Evolutionary conservation across 208 protist species (phyloP).

Genomic region (Tritrichomonas musculus): DNA sequence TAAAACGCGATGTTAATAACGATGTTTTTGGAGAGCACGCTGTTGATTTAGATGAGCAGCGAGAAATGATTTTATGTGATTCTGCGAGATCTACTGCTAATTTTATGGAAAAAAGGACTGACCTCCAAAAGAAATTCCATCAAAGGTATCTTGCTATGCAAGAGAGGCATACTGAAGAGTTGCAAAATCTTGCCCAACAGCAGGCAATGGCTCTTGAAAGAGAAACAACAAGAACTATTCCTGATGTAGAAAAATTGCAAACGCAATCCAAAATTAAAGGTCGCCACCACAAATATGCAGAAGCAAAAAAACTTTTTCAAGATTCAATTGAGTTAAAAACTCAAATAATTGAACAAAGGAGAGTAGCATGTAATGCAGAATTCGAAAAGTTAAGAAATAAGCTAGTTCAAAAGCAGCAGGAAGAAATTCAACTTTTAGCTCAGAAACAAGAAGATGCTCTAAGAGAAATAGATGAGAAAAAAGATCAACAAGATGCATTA

Average conservation of each 20-base stretch:
- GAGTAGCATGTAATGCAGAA: neutral
- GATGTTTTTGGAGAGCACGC: neutral
- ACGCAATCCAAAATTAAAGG: neutral
- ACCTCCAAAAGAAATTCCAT: neutral
- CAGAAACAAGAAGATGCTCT: too few species aligned
- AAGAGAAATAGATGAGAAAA: too few species aligned
- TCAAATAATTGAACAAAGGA: neutral
- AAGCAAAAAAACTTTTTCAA: neutral
- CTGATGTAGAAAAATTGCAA: neutral
- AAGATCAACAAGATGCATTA: too few species aligned
- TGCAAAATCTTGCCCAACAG: neutral
- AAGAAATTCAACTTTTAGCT: too few species aligned
- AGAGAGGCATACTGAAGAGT: neutral
- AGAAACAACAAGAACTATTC: neutral
- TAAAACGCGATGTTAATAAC: neutral
- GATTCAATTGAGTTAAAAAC: neutral
- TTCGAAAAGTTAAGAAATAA: too few species aligned
- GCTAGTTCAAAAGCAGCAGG: too few species aligned
- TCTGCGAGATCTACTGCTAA: neutral
- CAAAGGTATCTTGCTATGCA: neutral
- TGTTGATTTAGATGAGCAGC: neutral
- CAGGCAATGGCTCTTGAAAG: neutral
- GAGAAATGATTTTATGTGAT: neutral
- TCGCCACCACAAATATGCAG: neutral
- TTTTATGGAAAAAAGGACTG: neutral